Evolutionary conservation across 176 grass and related monocot genomes (phyloP).

Genomic region (Canna indica): DNA sequence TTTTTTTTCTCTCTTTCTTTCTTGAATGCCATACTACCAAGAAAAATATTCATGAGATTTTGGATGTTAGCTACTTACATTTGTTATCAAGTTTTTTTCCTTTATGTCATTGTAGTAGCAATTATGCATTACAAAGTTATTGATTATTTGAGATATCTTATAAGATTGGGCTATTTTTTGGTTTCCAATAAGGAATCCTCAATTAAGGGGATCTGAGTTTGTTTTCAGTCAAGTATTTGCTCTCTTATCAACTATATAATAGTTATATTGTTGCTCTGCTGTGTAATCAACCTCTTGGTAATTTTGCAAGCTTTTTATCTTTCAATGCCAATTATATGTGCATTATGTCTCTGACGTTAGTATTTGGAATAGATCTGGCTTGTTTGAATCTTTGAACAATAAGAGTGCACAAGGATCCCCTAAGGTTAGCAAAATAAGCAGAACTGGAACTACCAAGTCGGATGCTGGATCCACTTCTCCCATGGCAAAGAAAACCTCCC

Average conservation of each 20-base stretch:
- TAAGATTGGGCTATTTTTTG: neutral
- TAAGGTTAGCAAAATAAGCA: neutral
- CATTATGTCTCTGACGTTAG: constrained; percentile 9
- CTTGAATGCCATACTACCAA: neutral
- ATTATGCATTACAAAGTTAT: neutral
- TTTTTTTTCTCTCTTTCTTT: neutral
- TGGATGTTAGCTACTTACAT: too few relatives aligned
- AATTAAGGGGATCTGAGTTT: neutral
- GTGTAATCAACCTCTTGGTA: neutral
- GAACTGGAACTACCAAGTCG: neutral
- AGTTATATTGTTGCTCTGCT: neutral
- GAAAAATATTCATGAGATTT: too few relatives aligned
- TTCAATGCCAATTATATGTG: too few relatives aligned
- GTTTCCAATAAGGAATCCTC: neutral
- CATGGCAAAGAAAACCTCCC: constrained; percentile 3
- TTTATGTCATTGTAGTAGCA: neutral
- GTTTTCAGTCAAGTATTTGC: neutral
- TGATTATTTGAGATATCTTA: neutral
- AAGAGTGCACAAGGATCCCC: constrained; percentile 30
- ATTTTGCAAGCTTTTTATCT: too few relatives aligned
- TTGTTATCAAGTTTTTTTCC: too few relatives aligned
- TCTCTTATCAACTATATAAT: neutral
- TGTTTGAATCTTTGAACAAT: constrained; percentile 53
- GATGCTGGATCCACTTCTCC: neutral
- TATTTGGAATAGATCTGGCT: constrained; percentile 58